Base-by-base conservation (phyloP, 306 rosid species). In the Castanea mollissima region DNA sequence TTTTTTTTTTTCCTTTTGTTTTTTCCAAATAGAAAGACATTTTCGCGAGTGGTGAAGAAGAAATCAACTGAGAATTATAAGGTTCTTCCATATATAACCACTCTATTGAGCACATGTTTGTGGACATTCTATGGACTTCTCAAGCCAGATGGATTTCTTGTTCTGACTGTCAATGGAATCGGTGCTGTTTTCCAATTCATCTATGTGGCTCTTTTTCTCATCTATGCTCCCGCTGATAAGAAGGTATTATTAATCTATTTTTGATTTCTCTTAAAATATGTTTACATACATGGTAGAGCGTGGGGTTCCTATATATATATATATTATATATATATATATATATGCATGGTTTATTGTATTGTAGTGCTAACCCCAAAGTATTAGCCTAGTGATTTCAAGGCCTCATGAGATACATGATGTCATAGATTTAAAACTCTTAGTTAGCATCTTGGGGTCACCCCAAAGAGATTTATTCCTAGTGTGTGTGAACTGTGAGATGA, bases 41-140 rank as follows among this genome's bases (percentile, higher is more conserved):
- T 90, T 65, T 41, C 27, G 69, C 35, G 60, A 44, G 86, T 90
- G 81, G 91, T 90, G 83, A 90, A 84, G 85, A 81, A 73, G 75
- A 90, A 78, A 78, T 87, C 93, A 13, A 90, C 88, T 20, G 88
- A 73, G 80, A 79, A 85, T 79, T 82, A 74, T 83, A 70, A 78
- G 55, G 87, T 80, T 20, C 78, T 76, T 27, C 90, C 93, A 13
- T 90, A 90, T 60, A 74, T 85, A 67, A 78, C 88, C 1, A 87
- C 87, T 14, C 76, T 87, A 25, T 51, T 87, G 76, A 75, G 84
- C 77, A 77, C 93, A 74, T 80, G 87, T 75, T 80, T 87, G 35
- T 90, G 93, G 93, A 87, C 87, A 3, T 85, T 84, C 69, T 90
- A 87, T 76, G 93, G 93, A 57, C 1, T 84, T 18, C 23, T 87